Evolutionary conservation across 2,329 filamentous ascomycete genomes (phyloP), one percentile per base, ranked within the genome.

Genomic region (Fusarium musae): DNA sequence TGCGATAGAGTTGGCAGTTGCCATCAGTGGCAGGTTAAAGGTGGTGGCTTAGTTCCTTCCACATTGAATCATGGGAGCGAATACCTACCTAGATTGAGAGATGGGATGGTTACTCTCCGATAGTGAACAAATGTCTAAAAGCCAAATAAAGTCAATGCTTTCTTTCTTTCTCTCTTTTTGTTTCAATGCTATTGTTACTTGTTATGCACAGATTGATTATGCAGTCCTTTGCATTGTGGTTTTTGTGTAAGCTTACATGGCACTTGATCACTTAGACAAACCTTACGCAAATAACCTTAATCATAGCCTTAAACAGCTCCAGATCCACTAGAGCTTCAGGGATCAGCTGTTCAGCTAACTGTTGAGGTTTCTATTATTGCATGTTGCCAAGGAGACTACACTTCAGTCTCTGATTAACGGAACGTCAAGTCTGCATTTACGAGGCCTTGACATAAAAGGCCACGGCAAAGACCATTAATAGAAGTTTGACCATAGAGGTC

Each of bases 1-100:
- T 61, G 58, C 42, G 54, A 64, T 72, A 59, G 32, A 60, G 66
- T 65, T 64, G 59, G 67, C 71, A 73, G 71, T 57, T 74, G 59
- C 71, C 50, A 64, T 59, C 71, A 73, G 67, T 73, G 67, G 67
- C 71, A 56, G 56, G 46, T 46, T 59, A 53, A 40, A 60, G 42
- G 54, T 68, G 32, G 66, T 69, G 61, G 58, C 68, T 67, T 46
- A 39, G n/a, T 65, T 32, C 59, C 32, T 65, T 34, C 37, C n/a
- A 28, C 49, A 44, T 32, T 40, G 39, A 59, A 50, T 58, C 30
- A 58, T 23, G 5, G 8, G 42, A 43, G 26, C 9, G 9, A 39
- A 23, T n/a, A 15, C 10, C 23, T n/a, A 15, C 10, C 23, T 23
- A 23, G 23, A 19, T 44, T 40, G 37, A 26, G 36, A 49, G 30